Base-by-base conservation (phyloP, 2,329 filamentous ascomycete species). In the Chaetomium strumarium region DNA sequence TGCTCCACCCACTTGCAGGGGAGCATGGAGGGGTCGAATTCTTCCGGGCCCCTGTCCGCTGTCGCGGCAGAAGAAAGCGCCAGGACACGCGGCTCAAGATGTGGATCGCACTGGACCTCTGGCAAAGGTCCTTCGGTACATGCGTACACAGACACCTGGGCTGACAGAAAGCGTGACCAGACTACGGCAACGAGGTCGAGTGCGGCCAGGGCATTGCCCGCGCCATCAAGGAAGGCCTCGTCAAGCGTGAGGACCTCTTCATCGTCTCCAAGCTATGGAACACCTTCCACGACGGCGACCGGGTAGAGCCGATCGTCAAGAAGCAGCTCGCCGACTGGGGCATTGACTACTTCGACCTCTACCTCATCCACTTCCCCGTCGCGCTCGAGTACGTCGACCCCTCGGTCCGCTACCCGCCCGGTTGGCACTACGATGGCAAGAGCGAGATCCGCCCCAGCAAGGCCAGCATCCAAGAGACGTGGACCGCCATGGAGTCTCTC, bases 231-330 rank as follows among this genome's bases (percentile, higher is more conserved):
- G 88, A 93, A 10, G 86, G 88, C 40, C 70, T 92, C 53, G 87
- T 91, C 62, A 90, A 85, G 76, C 85, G 88, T 55, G 83, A 88
- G 71, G 89, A 96, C 20, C 86, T 95, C 67, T 95, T 95, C 81
- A 84, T 96, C 67, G 87, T 91, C 59, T 90, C 86, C 71, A 96
- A 95, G 78, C 85, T 96, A 53, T 95, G 90, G 90, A 90, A 92
- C 75, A 85, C 84, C 60, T 95, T 90, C 81, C 89, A 95, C 76
- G 86, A 92, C 64, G 78, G 77, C 62, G 84, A 92, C 62, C 79
- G 80, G 62, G 88, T 92, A 57, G 82, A 85, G 71, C 83, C 84
- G 53, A 90, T 93, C 66, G 79, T 76, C 70, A 81, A 81, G 70
- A 85, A 84, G 66, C 87, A 91, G 73, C 83, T 91, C 57, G 79